phyloP scores from a whole-genome alignment of 2,329 filamentous ascomycete species.

The Stagonosporopsis rhizophila region DNA sequence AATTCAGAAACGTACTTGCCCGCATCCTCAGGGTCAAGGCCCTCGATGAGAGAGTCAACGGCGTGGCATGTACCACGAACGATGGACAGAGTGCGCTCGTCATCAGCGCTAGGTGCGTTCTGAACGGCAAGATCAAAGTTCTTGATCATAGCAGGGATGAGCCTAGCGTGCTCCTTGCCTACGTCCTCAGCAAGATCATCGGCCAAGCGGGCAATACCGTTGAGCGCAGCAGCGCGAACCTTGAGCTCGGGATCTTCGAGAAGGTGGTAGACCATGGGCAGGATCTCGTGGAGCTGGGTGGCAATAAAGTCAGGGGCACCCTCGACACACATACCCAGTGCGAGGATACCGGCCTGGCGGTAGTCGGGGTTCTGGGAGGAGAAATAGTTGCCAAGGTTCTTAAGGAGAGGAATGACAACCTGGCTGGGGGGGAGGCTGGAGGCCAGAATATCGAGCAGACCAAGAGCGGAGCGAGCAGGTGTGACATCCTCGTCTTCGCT shows the following conservation, averaged over 20 bases:
- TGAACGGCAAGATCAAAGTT: conserved; percentile 84
- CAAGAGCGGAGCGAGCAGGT: conserved; percentile 82
- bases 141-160: conserved; percentile 84
- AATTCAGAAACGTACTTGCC: conserved; percentile 82
- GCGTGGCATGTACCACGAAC: conserved; percentile 90
- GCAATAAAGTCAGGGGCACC: conserved; percentile 97
- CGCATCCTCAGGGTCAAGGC: conserved; percentile 81
- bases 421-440: conserved; percentile 90
- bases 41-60: conserved; percentile 88
- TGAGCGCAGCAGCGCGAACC: conserved; percentile 86
- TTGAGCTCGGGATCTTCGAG: conserved; percentile 83
- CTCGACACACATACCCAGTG: conserved; percentile 92
- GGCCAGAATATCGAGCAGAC: conserved; percentile 86
- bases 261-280: conserved; percentile 83
- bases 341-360: conserved; percentile 88
- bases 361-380: conserved; percentile 75
- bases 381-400: conserved; percentile 84
- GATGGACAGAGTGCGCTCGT: conserved; percentile 81
- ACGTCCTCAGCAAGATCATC: conserved; percentile 94
- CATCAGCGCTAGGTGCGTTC: conserved; percentile 66
- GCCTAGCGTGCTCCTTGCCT: conserved; percentile 79
- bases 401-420: conserved; percentile 89
- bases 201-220: conserved; percentile 86
- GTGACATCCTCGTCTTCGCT: conserved; percentile 83
- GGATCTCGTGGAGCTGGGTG: conserved; percentile 84